A percentile compares a stretch with the other conserved stretches of the same genome.
Evolutionary conservation across 2,329 filamentous ascomycete species (phyloP).

Genomic region (Aspergillus niger): DNA sequence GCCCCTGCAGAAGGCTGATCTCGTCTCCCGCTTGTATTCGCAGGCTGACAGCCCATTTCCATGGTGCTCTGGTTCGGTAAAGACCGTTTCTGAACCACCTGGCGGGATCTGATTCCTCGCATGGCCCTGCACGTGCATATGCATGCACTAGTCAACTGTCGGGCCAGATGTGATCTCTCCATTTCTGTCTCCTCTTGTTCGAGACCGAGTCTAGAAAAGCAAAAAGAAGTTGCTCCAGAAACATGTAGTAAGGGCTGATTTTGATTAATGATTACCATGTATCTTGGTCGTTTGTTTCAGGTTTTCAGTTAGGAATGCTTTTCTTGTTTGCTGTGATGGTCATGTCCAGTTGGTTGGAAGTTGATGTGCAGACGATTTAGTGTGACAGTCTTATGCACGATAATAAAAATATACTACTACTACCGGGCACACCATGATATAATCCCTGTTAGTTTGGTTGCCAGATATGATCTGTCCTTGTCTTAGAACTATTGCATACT

Average conservation of each 20-base stretch:
- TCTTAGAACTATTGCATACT: too few species aligned
- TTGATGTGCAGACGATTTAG: too few species aligned
- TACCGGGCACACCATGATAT: too few species aligned
- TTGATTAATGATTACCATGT: background rate
- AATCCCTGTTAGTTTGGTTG: too few species aligned
- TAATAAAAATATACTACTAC: too few species aligned
- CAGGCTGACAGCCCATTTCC: background rate
- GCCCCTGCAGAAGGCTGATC: background rate
- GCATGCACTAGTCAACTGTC: conserved; percentile 7
- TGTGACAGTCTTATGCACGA: too few species aligned
- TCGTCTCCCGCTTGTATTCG: background rate
- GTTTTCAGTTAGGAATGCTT: background rate
- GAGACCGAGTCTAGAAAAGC: background rate
- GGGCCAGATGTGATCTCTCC: background rate
- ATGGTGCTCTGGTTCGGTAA: background rate
- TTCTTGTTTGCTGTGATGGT: background rate
- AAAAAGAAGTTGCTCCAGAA: background rate
- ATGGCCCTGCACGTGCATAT: conserved; percentile 6
- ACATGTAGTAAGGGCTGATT: background rate
- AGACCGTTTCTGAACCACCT: conserved; percentile 11
- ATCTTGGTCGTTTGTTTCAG: background rate
- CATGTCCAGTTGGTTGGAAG: too few species aligned
- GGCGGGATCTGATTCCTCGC: conserved; percentile 13
- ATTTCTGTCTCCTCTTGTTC: background rate
- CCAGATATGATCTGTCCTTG: too few species aligned